phyloP scores from a whole-genome alignment of 768 basidiomycete genomes.

The Termitomyces sp. region DNA sequence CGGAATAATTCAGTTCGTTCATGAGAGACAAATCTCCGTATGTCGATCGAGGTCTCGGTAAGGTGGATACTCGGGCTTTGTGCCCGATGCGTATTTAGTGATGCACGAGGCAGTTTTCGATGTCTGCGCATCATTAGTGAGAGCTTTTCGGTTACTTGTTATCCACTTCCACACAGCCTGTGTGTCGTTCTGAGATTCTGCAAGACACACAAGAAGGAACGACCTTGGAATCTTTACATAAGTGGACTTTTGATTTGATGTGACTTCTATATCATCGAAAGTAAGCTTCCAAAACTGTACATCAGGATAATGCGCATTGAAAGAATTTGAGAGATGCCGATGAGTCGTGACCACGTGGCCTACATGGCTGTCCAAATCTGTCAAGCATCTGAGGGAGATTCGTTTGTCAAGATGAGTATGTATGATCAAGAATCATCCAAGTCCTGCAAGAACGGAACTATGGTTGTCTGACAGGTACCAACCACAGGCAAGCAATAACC shows the following conservation, averaged over 20 bases:
- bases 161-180: too few relatives aligned
- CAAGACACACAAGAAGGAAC: not conserved
- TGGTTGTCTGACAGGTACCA: conserved; percentile 31
- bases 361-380: conserved; percentile 2
- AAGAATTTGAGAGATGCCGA: conserved; percentile 5
- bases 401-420: conserved; percentile 5
- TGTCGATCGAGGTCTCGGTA: not conserved
- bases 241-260: not conserved
- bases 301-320: not conserved
- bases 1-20: not conserved
- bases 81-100: not conserved
- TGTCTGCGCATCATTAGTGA: not conserved
- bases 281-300: too few relatives aligned
- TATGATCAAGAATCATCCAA: conserved; percentile 18
- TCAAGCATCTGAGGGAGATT: conserved; percentile 1
- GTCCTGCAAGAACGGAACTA: conserved; percentile 28
- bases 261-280: not conserved
- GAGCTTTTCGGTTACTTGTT: not conserved
- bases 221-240: not conserved
- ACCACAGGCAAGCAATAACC: conserved; percentile 1
- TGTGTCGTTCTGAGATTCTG: not conserved
- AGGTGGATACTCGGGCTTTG: not conserved
- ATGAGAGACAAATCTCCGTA: not conserved
- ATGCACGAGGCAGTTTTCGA: not conserved
- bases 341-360: conserved; percentile 5